These are phyloP conservation scores for Afroboletus lepidellus DNA, from an alignment of 1,284 basidiomycete species.

Conservation along the genomic window DNA sequence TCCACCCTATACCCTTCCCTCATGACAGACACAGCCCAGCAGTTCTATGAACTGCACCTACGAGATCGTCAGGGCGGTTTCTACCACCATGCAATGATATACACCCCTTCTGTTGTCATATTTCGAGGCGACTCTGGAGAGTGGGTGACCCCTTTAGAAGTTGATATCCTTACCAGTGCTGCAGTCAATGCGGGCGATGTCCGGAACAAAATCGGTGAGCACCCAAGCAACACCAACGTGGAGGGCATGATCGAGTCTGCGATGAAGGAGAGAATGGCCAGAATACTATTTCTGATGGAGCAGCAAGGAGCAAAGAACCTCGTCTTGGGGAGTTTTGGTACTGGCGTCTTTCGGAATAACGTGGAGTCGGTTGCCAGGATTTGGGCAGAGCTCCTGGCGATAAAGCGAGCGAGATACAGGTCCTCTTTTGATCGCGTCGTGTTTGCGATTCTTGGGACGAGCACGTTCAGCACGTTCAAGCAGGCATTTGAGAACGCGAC, in stretches of 20 bases:
- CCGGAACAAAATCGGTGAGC: constrained; percentile 35
- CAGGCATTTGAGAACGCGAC: constrained; percentile 33
- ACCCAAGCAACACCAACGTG: constrained; percentile 33
- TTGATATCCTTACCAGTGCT: constrained; percentile 62
- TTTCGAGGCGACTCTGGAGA: constrained; percentile 56
- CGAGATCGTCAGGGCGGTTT: constrained; percentile 49
- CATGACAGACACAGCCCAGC: constrained; percentile 47
- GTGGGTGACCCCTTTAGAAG: constrained; percentile 52
- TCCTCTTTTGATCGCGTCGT: constrained; percentile 59
- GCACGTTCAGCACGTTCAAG: constrained; percentile 52
- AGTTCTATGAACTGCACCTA: constrained; percentile 59
- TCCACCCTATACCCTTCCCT: constrained; percentile 63
- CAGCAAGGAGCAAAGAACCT: constrained; percentile 52
- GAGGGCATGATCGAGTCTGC: constrained; percentile 50
- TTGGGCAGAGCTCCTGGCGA: constrained; percentile 58
- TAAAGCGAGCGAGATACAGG: constrained; percentile 47
- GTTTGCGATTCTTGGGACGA: constrained; percentile 59
- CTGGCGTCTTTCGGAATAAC: constrained; percentile 67
- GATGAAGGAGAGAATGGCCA: constrained; percentile 69
- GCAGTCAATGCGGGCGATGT: constrained; percentile 69
- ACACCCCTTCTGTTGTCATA: constrained; percentile 55
- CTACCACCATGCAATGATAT: constrained; percentile 69
- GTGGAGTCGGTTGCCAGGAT: constrained; percentile 53
- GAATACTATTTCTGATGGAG: constrained; percentile 65
- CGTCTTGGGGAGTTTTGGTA: constrained; percentile 72